A percentile compares a stretch with the other conserved stretches of the same genome.
Conservation (phyloP, 2,329 filamentous ascomycete genomes). For the Alternaria hordeiaustralica region DNA sequence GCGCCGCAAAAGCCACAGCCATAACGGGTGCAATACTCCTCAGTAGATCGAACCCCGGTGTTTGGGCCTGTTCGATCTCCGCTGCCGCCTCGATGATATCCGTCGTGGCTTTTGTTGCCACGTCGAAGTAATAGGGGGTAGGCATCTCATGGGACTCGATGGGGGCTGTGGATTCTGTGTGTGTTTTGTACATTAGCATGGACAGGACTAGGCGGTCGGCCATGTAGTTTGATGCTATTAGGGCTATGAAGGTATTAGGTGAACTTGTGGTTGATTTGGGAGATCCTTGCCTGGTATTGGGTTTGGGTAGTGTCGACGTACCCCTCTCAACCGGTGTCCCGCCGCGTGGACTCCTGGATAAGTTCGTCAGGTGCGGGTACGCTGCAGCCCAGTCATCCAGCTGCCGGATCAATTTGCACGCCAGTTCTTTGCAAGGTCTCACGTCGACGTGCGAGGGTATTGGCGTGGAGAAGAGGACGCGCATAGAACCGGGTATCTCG, state of each 20-base stretch:
- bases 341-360: neutral
- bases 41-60: neutral
- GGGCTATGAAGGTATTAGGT: neutral
- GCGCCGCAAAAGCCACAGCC: slow-evolving; percentile 27
- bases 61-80: neutral
- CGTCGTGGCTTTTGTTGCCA: neutral
- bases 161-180: neutral
- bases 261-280: neutral
- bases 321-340: neutral
- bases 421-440: slow-evolving; percentile 17
- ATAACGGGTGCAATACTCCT: slow-evolving; percentile 26
- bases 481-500: slow-evolving; percentile 24
- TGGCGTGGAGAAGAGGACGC: slow-evolving; percentile 23
- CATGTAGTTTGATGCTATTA: slow-evolving; percentile 11
- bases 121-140: neutral
- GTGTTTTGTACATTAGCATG: slow-evolving; percentile 17
- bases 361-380: neutral
- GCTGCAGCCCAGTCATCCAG: slow-evolving; percentile 11
- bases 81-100: neutral
- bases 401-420: slow-evolving; percentile 20
- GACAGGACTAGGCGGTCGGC: slow-evolving; percentile 2
- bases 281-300: neutral
- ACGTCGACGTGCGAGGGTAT: slow-evolving; percentile 23
- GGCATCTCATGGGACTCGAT: slow-evolving; percentile 9
- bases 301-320: neutral